Percentiles rank a stretch among this genome's conserved stretches.
Conservation (phyloP, 2,329 filamentous ascomycete genomes). For the Pestalotiopsis sp. region DNA sequence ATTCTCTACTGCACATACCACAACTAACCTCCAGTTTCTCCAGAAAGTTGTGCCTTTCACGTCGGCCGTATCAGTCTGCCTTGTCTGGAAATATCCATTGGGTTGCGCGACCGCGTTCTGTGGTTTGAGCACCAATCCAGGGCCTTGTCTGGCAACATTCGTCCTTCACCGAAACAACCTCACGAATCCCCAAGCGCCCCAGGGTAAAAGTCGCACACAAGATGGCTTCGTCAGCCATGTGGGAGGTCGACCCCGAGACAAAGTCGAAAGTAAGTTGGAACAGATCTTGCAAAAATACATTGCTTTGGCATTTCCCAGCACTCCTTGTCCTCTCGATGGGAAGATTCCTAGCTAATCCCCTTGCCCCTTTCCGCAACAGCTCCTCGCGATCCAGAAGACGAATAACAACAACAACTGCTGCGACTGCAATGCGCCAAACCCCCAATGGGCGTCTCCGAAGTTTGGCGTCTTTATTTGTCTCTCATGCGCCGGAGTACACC, state of each 20-base stretch:
- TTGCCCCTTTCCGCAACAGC: constrained; percentile 49
- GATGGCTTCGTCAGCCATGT: constrained; percentile 80
- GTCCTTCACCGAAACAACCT: background rate
- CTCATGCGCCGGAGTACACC: constrained; percentile 91
- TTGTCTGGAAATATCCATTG: background rate
- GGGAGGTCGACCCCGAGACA: constrained; percentile 98
- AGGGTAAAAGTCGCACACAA: background rate
- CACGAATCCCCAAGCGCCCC: background rate
- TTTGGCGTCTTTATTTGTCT: constrained; percentile 99
- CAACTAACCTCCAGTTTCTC: background rate
- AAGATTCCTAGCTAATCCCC: background rate
- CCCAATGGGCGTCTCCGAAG: constrained; percentile 97
- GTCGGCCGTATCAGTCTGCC: background rate
- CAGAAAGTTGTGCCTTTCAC: background rate
- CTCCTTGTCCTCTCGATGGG: background rate
- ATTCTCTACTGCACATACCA: background rate
- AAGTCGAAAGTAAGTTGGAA: constrained; percentile 76
- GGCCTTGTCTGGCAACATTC: background rate
- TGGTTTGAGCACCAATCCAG: background rate
- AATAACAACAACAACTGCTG: constrained; percentile 89
- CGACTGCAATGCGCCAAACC: constrained; percentile 93
- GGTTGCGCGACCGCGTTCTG: background rate
- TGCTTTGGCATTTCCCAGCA: background rate
- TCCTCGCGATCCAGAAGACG: constrained; percentile 88
- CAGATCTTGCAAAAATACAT: background rate